Evolutionary conservation across 331 rosid genomes (phyloP), one percentile per base, ranked within the genome.

Genomic region (Cydonia oblonga): DNA sequence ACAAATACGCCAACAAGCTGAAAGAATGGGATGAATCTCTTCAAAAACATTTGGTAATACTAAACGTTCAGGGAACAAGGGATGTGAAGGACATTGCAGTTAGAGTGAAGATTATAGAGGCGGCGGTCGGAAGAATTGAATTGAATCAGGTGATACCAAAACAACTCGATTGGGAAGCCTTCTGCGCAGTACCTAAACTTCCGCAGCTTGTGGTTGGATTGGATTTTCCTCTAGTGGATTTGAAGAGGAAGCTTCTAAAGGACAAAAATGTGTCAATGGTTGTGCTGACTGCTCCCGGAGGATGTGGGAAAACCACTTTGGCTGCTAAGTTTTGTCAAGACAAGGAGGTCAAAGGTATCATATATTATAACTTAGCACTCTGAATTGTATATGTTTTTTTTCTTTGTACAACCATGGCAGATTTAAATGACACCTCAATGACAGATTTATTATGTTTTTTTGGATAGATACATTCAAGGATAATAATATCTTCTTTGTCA

Each of bases 261-360:
- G 70, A 64, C 13, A 0, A 72, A 16, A 49, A 49, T 71, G 80
- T 49, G 0, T 38, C 63, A 2, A 56, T 79, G 7, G 38, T 76
- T 46, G 83, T 81, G n/a, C 78, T 90, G 75, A 90, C 86, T 53
- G 92, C 89, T 76, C 84, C 80, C 65, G 95, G 84, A 16, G 95
- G 95, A 29, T 81, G 88, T 0, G 91, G 91, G 24, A 87, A 85
- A 75, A 79, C 88, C 33, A 70, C 80, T 11, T 58, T 77, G 71
- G 80, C 76, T 14, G 22, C 53, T 29, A 70, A 63, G 23, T 70
- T 77, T 52, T 76, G 80, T 26, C 66, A 70, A 8, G 76, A 69
- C 14, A 24, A 63, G 46, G 57, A 70, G 23, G 71, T 68, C 61
- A 58, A 76, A 76, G 79, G 79, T 76, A 75, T n/a, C 42, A 61